phyloP scores from a whole-genome alignment of 257 asterid species.

The Avicennia marina region DNA sequence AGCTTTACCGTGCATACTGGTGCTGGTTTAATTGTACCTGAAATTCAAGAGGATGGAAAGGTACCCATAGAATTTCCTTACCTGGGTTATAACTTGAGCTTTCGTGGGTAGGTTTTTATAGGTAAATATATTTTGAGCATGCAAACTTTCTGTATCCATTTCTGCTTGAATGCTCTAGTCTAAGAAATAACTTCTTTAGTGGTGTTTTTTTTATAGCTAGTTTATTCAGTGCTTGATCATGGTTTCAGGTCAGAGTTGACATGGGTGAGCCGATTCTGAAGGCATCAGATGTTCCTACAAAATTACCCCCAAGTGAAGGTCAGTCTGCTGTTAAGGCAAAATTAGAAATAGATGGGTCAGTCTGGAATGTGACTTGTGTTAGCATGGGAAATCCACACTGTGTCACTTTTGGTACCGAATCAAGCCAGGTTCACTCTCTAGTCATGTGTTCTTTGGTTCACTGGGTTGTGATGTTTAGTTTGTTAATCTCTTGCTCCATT shows the following conservation, averaged over 20 bases:
- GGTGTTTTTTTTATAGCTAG: background rate
- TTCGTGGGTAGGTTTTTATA: background rate
- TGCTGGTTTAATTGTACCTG: conserved; percentile 90
- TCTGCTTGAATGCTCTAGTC: background rate
- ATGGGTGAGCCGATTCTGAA: conserved; percentile 92
- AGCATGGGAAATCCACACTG: conserved; percentile 97
- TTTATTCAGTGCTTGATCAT: conserved; percentile 7
- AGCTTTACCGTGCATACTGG: conserved; percentile 88
- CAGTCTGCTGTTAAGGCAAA: conserved; percentile 61
- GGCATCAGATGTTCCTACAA: conserved; percentile 90
- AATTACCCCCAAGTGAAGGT: conserved; percentile 53
- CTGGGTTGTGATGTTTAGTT: background rate
- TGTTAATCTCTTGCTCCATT: background rate
- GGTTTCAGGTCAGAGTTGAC: conserved; percentile 77
- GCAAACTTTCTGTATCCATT: background rate
- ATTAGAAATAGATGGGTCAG: conserved; percentile 53
- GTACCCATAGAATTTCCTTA: conserved; percentile 30
- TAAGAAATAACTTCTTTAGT: background rate
- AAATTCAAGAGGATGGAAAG: conserved; percentile 88
- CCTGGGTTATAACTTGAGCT: background rate
- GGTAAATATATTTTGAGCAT: background rate
- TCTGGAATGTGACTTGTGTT: conserved; percentile 79
- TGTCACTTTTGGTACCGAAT: conserved; percentile 58
- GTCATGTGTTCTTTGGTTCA: background rate
- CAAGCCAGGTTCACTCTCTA: conserved; percentile 31